Conservation (phyloP, 495 filamentous ascomycete genomes). For the Alectoria sarmentosa region DNA sequence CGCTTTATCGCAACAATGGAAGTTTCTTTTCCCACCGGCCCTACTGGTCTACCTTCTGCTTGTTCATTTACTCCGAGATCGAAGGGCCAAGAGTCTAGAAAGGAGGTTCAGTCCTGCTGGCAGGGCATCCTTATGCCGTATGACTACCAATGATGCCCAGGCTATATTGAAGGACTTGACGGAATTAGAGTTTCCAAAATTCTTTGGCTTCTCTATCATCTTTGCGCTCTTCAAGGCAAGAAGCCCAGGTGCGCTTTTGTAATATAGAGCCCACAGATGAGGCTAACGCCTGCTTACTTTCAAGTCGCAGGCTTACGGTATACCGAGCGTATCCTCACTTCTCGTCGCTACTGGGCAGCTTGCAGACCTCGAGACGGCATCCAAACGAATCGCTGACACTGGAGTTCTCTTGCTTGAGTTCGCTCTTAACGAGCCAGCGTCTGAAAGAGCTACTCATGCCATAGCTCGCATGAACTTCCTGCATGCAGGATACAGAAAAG, state of each 20-base stretch:
- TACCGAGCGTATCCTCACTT: conserved; percentile 33
- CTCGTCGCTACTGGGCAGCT: conserved; percentile 33
- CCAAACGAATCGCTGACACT: conserved; percentile 36
- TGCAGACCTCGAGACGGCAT: conserved; percentile 19
- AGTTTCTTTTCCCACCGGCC: not conserved
- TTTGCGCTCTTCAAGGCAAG: conserved; percentile 27
- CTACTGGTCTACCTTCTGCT: not conserved
- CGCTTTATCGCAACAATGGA: not conserved
- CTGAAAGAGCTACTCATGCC: conserved; percentile 37
- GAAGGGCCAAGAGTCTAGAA: conserved; percentile 3
- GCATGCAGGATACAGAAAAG: conserved; percentile 48
- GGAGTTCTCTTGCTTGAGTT: conserved; percentile 31
- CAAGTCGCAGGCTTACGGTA: conserved; percentile 31
- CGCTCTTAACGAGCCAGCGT: conserved; percentile 23
- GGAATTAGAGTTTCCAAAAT: conserved; percentile 31
- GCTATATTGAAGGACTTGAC: conserved; percentile 25
- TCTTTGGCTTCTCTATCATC: conserved; percentile 23
- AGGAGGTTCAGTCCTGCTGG: conserved; percentile 1
- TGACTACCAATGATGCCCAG: conserved; percentile 30
- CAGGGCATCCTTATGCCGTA: not conserved
- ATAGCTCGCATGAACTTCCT: conserved; percentile 60
- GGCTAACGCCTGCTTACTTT: not conserved
- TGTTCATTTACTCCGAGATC: not conserved
- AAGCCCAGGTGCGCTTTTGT: not conserved
- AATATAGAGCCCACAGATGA: not conserved